Conservation (phyloP, 169 alveolate species). For the Eimeria maxima region DNA sequence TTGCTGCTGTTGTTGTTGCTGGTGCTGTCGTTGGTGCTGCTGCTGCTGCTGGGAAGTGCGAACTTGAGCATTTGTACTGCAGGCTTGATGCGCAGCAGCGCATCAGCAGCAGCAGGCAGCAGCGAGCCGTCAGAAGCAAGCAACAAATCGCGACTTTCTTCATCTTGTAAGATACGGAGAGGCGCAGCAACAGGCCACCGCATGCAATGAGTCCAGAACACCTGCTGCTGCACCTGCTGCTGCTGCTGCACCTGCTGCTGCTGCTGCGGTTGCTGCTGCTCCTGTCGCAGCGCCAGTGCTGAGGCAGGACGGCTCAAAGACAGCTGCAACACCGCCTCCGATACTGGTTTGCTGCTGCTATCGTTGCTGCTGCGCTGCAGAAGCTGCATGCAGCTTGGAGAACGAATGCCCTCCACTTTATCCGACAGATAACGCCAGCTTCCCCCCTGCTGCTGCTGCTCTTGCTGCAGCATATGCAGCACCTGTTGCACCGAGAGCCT, state of each 20-base stretch:
- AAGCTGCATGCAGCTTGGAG: background rate
- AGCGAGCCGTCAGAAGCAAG: background rate
- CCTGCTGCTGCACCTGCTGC: slow-evolving; percentile 30
- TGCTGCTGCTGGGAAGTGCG: background rate
- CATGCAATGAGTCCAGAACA: slow-evolving; percentile 27
- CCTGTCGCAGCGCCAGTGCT: background rate
- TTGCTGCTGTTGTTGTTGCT: slow-evolving; percentile 22
- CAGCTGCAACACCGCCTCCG: background rate
- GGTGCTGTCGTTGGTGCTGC: no score
- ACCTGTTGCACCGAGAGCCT: background rate
- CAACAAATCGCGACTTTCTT: background rate
- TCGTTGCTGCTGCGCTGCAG: background rate
- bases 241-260: slow-evolving; percentile 46
- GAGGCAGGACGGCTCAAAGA: slow-evolving; percentile 43
- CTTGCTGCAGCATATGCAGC: slow-evolving; percentile 1
- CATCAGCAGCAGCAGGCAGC: background rate
- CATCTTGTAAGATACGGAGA: background rate
- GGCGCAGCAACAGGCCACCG: slow-evolving; percentile 8
- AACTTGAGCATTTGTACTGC: background rate
- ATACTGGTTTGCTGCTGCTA: background rate
- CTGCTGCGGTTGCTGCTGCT: background rate
- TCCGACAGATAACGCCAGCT: no score
- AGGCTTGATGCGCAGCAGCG: background rate
- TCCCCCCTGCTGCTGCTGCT: background rate
- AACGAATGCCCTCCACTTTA: no score